phyloP scores from a whole-genome alignment of 2,329 filamentous ascomycete species.

The Alternaria arbusti region DNA sequence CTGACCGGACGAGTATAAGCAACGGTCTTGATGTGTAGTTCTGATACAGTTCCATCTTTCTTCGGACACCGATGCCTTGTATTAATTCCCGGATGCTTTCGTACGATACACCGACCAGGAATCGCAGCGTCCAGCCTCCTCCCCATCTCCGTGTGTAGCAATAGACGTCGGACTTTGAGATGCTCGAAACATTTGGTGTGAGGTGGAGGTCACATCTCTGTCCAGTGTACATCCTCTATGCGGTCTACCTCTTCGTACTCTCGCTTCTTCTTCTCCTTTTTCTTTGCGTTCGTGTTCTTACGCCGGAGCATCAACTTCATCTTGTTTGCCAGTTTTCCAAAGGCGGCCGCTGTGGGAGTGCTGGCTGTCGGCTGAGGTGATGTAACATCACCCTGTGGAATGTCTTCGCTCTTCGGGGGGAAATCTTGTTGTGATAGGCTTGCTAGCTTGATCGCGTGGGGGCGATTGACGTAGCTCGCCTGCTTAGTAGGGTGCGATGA shows the following conservation, averaged over 20 bases:
- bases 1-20: background rate
- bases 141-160: background rate
- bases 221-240: slow-evolving; percentile 45
- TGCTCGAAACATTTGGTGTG: background rate
- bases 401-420: slow-evolving; percentile 19
- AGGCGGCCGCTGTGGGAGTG: slow-evolving; percentile 24
- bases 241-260: slow-evolving; percentile 36
- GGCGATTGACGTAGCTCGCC: slow-evolving; percentile 1
- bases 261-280: slow-evolving; percentile 34
- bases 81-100: background rate
- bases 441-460: slow-evolving; percentile 11
- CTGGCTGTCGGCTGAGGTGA: slow-evolving; percentile 15
- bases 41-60: background rate
- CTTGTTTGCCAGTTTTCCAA: slow-evolving; percentile 38
- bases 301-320: slow-evolving; percentile 41
- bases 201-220: slow-evolving; percentile 36
- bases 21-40: background rate
- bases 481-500: slow-evolving; percentile 25
- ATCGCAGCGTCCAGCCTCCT: background rate
- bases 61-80: background rate
- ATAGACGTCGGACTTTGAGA: background rate
- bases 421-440: slow-evolving; percentile 22
- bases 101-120: background rate
- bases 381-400: slow-evolving; percentile 11
- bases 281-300: slow-evolving; percentile 30